Evolutionary conservation across 768 basidiomycete genomes (phyloP), one percentile per base, ranked within the genome.

Genomic region (Tylopilus felleus): DNA sequence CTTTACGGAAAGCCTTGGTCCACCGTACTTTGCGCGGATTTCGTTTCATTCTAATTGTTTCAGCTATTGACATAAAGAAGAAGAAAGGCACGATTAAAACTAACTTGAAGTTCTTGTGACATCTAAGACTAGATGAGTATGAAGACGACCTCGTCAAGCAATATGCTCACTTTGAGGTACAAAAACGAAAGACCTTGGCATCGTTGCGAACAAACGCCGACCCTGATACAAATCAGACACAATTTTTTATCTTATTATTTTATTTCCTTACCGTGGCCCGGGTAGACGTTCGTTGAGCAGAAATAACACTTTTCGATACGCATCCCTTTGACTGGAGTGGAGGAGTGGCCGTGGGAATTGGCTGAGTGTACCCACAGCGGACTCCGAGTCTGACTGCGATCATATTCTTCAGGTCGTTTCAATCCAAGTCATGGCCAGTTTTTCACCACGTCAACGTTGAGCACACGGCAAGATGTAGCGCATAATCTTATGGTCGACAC

Each of bases 71-170:
- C 28, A 0, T 16, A 48, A 29, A 47, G 25, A 45, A n/a, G n/a
- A 54, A 29, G 22, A 8, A 19, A 12, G 44, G 13, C 36, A 25
- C 9, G 13, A 23, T n/a, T 2, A 28, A 39, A 40, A 69, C 81
- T 60, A 65, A 93, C 93, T 99, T 99, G 85, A 99, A 99, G 74
- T 98, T 99, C 76, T 98, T 98, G 73, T 98, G 92, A 71, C 97
- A 97, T 79, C 92, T 95, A 50, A 16, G 21, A 36, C 28, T 38
- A 38, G 51, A 22, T 63, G 16, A 65, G 33, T n/a, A 56, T 29
- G 28, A 33, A 31, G 33, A 25, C 16, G 27, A 19, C 39, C 56
- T 41, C n/a, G 23, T 44, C 14, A 42, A 54, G 22, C 14, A 21
- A 33, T 28, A 38, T 3, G 69, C 86, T 64, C 61, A 99, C 91